Base-by-base conservation (phyloP, 371 early-diverging fungal species). In the Rhizopus delemar region DNA sequence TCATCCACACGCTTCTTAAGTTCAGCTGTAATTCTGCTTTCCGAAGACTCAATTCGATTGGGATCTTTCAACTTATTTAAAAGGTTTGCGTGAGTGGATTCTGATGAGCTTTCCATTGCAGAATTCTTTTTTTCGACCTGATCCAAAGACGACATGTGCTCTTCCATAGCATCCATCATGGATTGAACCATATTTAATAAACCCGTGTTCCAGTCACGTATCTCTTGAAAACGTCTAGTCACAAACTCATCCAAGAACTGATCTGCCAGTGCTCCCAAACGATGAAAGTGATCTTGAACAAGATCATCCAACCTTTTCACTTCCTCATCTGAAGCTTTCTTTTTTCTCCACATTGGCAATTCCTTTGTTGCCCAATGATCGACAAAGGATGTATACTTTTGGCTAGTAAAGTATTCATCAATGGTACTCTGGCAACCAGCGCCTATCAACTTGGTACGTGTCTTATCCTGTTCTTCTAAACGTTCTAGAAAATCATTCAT, bases 251-350 rank as follows among this genome's bases (percentile, higher is more conserved):
- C 22, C 33, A 65, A 49, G 46, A 77, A 74, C 5, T 57, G 48
- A 12, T 63, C 51, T 5, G 56, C 67, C 3, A 60, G 35, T 7
- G 33, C 6, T 11, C 53, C 53, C 11, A 77, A 22, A 5, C 59
- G 50, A 12, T 79, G 76, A 53, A 88, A 77, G 52, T 86, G 85
- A 8, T 68, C 53, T 29, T 59, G 53, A 49, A 88, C 76, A 13
- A 79, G 65, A 3, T 60, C 52, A 66, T 90, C 89, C 12, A 88
- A 68, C n/a, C 78, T 78, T 28, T 66, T 73, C 4, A 85, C 33
- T 15, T 64, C 68, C n/a, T 67, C 68, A 3, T 50, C 52, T 8
- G 63, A 54, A 8, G 58, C 53, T 46, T 64, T 63, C 46, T 68
- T 69, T 43, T 72, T 72, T 34, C 69, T 72, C 46, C 52, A 69